Evolutionary conservation across 2,329 filamentous ascomycete genomes (phyloP).

Genomic region (Cordyceps farinosa): DNA sequence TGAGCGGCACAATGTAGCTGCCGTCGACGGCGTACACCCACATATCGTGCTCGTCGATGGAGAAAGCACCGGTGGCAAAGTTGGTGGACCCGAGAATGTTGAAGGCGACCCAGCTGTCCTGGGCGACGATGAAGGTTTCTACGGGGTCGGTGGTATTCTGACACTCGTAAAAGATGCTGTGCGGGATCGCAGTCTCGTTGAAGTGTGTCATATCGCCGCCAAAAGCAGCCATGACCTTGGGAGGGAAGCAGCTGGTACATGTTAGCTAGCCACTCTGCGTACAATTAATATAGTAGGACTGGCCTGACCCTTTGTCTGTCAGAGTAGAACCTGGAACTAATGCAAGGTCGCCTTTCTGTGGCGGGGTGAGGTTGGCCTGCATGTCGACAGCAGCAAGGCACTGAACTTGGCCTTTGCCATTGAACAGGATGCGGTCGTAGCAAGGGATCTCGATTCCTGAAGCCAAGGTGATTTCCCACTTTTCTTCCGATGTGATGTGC

Average conservation of each 20-base stretch:
- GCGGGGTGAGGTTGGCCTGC: slow-evolving; percentile 31
- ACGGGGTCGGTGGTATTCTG: slow-evolving; percentile 40
- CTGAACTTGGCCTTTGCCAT: slow-evolving; percentile 55
- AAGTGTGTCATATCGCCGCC: slow-evolving; percentile 23
- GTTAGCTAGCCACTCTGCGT: background rate
- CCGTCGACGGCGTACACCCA: slow-evolving; percentile 54
- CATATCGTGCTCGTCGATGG: slow-evolving; percentile 51
- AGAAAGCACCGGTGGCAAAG: slow-evolving; percentile 41
- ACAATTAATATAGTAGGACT: accelerated
- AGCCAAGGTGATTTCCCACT: slow-evolving; percentile 40
- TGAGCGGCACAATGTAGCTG: slow-evolving; percentile 49
- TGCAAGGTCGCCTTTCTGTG: slow-evolving; percentile 31
- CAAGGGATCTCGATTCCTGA: slow-evolving; percentile 50
- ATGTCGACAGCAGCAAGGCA: slow-evolving; percentile 47
- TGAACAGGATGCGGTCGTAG: slow-evolving; percentile 59
- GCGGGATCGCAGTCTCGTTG: slow-evolving; percentile 38
- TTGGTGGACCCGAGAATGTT: slow-evolving; percentile 52
- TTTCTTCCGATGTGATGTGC: slow-evolving; percentile 48
- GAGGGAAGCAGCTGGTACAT: slow-evolving; percentile 34
- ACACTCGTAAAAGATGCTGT: slow-evolving; percentile 45
- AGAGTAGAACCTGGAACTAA: slow-evolving; percentile 30
- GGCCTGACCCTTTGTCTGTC: slow-evolving; percentile 40
- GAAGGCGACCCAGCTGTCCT: slow-evolving; percentile 48
- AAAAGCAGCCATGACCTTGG: slow-evolving; percentile 38
- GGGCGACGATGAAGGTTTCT: slow-evolving; percentile 41